A percentile compares a stretch with the other conserved stretches of the same genome.
These are phyloP conservation scores for Capronia epimyces DNA, from an alignment of 2,329 filamentous ascomycete genomes.

Conservation along the genomic window DNA sequence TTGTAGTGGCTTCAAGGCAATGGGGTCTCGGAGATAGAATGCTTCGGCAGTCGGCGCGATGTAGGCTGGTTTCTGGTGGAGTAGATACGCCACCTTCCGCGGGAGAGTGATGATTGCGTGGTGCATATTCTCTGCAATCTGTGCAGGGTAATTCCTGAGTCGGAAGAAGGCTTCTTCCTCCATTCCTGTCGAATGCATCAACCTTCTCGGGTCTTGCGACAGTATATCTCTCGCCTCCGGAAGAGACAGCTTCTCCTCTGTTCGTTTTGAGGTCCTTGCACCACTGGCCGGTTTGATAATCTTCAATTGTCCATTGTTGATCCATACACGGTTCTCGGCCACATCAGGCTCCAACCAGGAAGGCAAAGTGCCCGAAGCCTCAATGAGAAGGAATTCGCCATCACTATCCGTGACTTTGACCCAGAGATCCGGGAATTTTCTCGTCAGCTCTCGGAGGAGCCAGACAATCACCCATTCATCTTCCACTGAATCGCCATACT, in stretches of 20 bases:
- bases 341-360: slow-evolving; percentile 89
- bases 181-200: slow-evolving; percentile 67
- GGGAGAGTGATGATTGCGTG: slow-evolving; percentile 68
- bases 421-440: slow-evolving; percentile 68
- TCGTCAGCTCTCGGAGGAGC: slow-evolving; percentile 74
- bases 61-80: slow-evolving; percentile 68
- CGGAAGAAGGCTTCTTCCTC: slow-evolving; percentile 90
- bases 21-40: slow-evolving; percentile 84
- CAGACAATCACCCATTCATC: slow-evolving; percentile 98
- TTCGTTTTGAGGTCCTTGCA: slow-evolving; percentile 38
- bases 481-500: slow-evolving; percentile 90
- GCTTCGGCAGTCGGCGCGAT: slow-evolving; percentile 81
- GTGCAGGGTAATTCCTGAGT: slow-evolving; percentile 72
- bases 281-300: slow-evolving; percentile 60
- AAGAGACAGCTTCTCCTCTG: slow-evolving; percentile 52
- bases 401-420: slow-evolving; percentile 78
- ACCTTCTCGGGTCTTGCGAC: slow-evolving; percentile 48
- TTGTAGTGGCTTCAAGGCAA: slow-evolving; percentile 64
- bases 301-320: slow-evolving; percentile 68
- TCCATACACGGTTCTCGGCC: slow-evolving; percentile 83
- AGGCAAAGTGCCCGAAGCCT: slow-evolving; percentile 82
- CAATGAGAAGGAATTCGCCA: slow-evolving; percentile 90
- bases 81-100: slow-evolving; percentile 70
- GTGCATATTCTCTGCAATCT: slow-evolving; percentile 71
- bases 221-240: slow-evolving; percentile 61